A percentile compares a stretch with the other conserved stretches of the same genome.
phyloP scores from a whole-genome alignment of 2,329 filamentous ascomycete species.

The Epichloe gansuensis region DNA sequence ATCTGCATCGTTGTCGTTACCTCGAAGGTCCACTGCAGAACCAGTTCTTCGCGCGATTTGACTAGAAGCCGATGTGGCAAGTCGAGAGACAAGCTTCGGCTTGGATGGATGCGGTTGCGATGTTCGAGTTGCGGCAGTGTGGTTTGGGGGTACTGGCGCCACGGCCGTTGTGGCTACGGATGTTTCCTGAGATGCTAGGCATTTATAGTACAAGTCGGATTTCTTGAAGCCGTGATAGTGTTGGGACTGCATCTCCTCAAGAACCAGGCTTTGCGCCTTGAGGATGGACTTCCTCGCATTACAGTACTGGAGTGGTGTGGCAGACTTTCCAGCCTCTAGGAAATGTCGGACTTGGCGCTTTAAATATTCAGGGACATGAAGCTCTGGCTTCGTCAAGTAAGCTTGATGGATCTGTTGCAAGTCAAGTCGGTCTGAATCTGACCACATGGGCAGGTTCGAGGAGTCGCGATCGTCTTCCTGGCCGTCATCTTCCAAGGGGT shows the following conservation, averaged over 20 bases:
- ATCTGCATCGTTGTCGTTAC: slow-evolving; percentile 24
- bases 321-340: slow-evolving; percentile 61
- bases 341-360: slow-evolving; percentile 63
- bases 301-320: slow-evolving; percentile 70
- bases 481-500: slow-evolving; percentile 74
- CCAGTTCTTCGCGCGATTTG: slow-evolving; percentile 28
- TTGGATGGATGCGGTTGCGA: slow-evolving; percentile 30
- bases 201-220: slow-evolving; percentile 94
- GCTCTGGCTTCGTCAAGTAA: slow-evolving; percentile 70
- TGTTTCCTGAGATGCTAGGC: slow-evolving; percentile 74
- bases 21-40: slow-evolving; percentile 35
- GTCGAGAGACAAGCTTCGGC: slow-evolving; percentile 27
- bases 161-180: slow-evolving; percentile 4
- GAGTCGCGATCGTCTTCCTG: slow-evolving; percentile 49
- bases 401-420: slow-evolving; percentile 83
- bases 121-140: slow-evolving; percentile 14
- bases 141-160: slow-evolving; percentile 5
- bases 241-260: slow-evolving; percentile 71
- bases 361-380: slow-evolving; percentile 60
- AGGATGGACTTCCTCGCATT: slow-evolving; percentile 71
- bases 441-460: slow-evolving; percentile 55
- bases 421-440: slow-evolving; percentile 72
- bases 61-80: slow-evolving; percentile 25
- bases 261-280: slow-evolving; percentile 65
- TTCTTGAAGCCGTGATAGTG: slow-evolving; percentile 80